Evolutionary conservation across 257 asterid genomes (phyloP).

Genomic region (Hygrophila difformis): DNA sequence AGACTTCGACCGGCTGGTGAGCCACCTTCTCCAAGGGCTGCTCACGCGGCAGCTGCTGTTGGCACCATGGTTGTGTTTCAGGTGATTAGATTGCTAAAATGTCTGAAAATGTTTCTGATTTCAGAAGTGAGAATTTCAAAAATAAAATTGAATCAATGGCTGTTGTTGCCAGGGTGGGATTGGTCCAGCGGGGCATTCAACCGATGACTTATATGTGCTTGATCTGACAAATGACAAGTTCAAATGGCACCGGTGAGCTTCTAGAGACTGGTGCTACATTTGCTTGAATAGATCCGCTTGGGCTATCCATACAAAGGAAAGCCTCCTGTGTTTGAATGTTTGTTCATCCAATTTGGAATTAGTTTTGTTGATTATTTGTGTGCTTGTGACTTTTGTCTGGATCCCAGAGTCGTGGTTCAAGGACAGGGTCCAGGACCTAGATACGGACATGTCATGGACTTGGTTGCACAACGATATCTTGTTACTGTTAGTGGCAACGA

Average conservation of each 20-base stretch:
- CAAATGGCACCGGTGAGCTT: slow-evolving; percentile 93
- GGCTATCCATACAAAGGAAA: too few relatives aligned
- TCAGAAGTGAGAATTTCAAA: not conserved
- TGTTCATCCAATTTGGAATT: not conserved
- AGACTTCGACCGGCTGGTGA: slow-evolving; percentile 95
- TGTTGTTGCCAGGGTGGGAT: slow-evolving; percentile 75
- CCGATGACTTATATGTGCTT: slow-evolving; percentile 89
- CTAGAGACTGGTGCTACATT: slow-evolving; percentile 10
- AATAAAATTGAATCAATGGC: slow-evolving; percentile 4
- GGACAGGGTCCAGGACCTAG: slow-evolving; percentile 99
- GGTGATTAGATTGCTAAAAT: slow-evolving; percentile 37
- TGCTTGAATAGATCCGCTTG: too few relatives aligned
- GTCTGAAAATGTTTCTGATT: not conserved
- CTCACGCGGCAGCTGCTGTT: slow-evolving; percentile 92
- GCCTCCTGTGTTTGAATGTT: not conserved
- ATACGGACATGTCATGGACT: slow-evolving; percentile 97
- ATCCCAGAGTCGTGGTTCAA: slow-evolving; percentile 87
- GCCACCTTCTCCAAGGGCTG: slow-evolving; percentile 99
- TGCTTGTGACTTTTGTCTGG: slow-evolving; percentile 19
- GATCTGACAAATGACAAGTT: slow-evolving; percentile 88
- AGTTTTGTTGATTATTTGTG: slow-evolving; percentile 14
- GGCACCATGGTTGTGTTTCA: slow-evolving; percentile 99
- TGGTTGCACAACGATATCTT: slow-evolving; percentile 95
- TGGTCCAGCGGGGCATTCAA: slow-evolving; percentile 99
- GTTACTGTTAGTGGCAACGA: slow-evolving; percentile 91